Evolutionary conservation across 176 grass and related monocot genomes (phyloP).

Genomic region (Aegilops sharonensis): DNA sequence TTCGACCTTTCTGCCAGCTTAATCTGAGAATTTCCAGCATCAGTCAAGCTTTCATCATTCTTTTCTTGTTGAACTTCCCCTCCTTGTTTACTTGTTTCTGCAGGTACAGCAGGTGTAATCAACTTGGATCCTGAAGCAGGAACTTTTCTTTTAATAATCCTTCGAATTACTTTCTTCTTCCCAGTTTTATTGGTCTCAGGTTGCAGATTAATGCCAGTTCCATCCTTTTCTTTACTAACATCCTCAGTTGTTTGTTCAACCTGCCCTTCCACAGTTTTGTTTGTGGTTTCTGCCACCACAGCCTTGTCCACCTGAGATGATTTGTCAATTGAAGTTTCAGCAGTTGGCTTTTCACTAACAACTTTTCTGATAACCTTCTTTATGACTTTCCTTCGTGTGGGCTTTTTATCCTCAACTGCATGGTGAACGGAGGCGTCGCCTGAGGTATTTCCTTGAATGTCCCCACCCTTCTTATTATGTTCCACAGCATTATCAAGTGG

Average conservation of each 20-base stretch:
- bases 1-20: conserved; percentile 36
- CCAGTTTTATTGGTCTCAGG: conserved; percentile 24
- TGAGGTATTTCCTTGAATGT: conserved; percentile 18
- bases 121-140: conserved; percentile 32
- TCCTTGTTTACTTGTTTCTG: conserved; percentile 40
- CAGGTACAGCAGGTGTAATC: conserved; percentile 23
- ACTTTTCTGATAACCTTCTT: conserved; percentile 65
- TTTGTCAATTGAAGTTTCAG: conserved; percentile 25
- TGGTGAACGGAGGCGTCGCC: conserved; percentile 10
- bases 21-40: conserved; percentile 7
- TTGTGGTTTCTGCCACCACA: conserved; percentile 24
- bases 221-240: conserved; percentile 24
- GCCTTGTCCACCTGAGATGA: conserved; percentile 35
- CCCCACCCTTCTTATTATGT: conserved; percentile 23
- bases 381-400: conserved; percentile 55
- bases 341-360: conserved; percentile 35
- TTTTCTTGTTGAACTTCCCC: conserved; percentile 26
- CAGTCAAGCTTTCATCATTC: conserved; percentile 29
- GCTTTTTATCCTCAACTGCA: conserved; percentile 35
- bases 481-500: conserved; percentile 15
- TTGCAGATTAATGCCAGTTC: not conserved
- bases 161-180: conserved; percentile 68
- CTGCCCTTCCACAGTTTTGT: conserved; percentile 23
- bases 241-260: conserved; percentile 11
- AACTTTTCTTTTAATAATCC: conserved; percentile 62